Evolutionary conservation across 306 rosid species (phyloP).

Genomic region (Trifolium pratense): DNA sequence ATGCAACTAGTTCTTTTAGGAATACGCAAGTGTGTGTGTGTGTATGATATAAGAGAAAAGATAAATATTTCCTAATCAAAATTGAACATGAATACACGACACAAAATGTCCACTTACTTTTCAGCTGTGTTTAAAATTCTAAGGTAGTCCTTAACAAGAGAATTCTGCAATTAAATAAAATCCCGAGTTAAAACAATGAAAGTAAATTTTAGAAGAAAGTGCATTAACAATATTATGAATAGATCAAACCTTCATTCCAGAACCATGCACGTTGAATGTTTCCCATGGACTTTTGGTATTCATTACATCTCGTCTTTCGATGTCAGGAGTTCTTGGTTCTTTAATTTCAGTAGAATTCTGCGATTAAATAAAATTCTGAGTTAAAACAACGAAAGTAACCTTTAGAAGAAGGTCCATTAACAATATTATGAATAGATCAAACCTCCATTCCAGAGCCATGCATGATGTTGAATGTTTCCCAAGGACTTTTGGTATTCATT

Average conservation of each 20-base stretch:
- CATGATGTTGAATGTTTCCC: conserved; percentile 54
- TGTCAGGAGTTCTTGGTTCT: conserved; percentile 72
- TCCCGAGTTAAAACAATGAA: conserved; percentile 19
- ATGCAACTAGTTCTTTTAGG: background rate
- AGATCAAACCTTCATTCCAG: conserved; percentile 75
- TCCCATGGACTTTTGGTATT: conserved; percentile 75
- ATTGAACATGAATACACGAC: background rate
- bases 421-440: conserved; percentile 16
- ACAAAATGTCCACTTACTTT: conserved; percentile 61
- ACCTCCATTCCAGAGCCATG: conserved; percentile 76
- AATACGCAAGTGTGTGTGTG: background rate
- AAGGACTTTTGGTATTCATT: conserved; percentile 61
- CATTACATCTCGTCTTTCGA: conserved; percentile 46
- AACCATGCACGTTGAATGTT: conserved; percentile 49
- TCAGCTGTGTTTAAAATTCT: conserved; percentile 71
- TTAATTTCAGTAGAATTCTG: conserved; percentile 41
- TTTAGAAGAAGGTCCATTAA: conserved; percentile 1
- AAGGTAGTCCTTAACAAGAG: conserved; percentile 65
- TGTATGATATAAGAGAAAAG: background rate
- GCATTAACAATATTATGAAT: background rate
- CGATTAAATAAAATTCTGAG: conserved; percentile 28
- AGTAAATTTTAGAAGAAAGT: conserved; percentile 1
- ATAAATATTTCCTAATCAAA: background rate
- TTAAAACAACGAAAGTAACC: conserved; percentile 20
- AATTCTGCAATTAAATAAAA: conserved; percentile 54